These are phyloP conservation scores for Xerocomellus dryophilus DNA, from an alignment of 768 basidiomycete genomes.

Conservation along the genomic window DNA sequence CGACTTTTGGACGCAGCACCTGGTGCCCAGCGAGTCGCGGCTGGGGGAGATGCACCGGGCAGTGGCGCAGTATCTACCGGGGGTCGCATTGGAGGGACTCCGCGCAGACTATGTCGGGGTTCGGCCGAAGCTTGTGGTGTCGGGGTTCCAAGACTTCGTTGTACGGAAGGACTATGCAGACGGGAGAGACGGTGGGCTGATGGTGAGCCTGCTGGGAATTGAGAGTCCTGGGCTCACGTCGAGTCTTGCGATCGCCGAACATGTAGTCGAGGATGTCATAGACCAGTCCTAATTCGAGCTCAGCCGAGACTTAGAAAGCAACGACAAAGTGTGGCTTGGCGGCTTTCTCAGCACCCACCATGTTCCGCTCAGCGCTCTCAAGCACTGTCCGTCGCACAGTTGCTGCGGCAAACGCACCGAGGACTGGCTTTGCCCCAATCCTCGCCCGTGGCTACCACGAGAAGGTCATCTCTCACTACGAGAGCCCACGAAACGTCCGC, in stretches of 20 bases:
- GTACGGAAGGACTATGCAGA: conserved; percentile 62
- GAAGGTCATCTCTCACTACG: conserved; percentile 97
- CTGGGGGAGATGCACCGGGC: conserved; percentile 65
- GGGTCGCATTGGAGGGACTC: conserved; percentile 55
- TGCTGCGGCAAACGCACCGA: conserved; percentile 42
- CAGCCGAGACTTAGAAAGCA: conserved; percentile 16
- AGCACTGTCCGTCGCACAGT: conserved; percentile 45
- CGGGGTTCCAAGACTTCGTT: conserved; percentile 85
- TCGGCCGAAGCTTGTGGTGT: conserved; percentile 81
- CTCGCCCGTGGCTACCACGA: conserved; percentile 82
- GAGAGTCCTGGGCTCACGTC: conserved; percentile 92
- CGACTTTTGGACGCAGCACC: conserved; percentile 74
- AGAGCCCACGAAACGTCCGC: conserved; percentile 93
- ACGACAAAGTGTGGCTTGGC: neutral
- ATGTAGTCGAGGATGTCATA: conserved; percentile 57
- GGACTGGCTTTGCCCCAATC: conserved; percentile 45
- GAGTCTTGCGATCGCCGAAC: conserved; percentile 81
- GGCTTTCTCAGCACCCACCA: conserved; percentile 43
- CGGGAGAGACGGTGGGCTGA: conserved; percentile 34
- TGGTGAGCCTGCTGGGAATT: conserved; percentile 87
- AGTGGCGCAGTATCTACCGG: conserved; percentile 72
- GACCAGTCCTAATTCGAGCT: conserved; percentile 19
- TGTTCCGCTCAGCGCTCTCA: conserved; percentile 66
- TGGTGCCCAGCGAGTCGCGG: conserved; percentile 61
- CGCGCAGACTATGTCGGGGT: conserved; percentile 83